Evolutionary conservation across 257 asterid genomes (phyloP).

Genomic region (Salvia hispanica): DNA sequence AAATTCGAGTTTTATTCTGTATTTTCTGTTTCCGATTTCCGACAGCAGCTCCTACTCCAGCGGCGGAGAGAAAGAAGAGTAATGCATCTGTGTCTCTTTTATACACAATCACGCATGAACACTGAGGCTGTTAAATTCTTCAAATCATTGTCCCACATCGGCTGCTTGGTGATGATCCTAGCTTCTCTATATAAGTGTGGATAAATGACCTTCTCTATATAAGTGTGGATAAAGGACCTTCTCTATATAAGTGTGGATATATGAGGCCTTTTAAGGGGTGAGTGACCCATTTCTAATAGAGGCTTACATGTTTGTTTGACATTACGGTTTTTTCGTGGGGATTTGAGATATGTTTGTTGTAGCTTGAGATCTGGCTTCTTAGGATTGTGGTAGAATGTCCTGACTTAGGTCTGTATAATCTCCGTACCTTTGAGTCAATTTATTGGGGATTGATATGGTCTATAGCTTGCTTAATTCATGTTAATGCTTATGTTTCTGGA

Average conservation of each 20-base stretch:
- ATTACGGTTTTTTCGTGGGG: constrained; percentile 23
- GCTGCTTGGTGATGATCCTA: no score
- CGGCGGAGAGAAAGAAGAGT: constrained; percentile 73
- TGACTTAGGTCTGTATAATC: constrained; percentile 5
- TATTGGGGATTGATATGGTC: neutral
- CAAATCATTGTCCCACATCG: no score
- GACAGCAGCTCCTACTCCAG: constrained; percentile 56
- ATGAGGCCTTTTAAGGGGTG: no score
- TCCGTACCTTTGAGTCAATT: neutral
- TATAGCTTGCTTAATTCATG: constrained; percentile 4
- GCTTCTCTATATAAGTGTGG: no score
- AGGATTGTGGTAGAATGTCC: constrained; percentile 29
- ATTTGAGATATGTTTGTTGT: constrained; percentile 16
- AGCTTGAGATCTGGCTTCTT: constrained; percentile 42
- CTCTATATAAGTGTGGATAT: no score
- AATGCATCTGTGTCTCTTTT: constrained; percentile 33
- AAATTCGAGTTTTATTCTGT: constrained; percentile 37
- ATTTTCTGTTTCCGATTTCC: constrained; percentile 34
- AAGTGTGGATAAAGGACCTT: no score
- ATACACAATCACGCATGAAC: constrained; percentile 32
- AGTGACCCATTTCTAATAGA: no score
- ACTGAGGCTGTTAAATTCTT: no score
- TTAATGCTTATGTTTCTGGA: constrained; percentile 19
- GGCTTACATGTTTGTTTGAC: constrained; percentile 26
- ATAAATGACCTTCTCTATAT: no score